Percentiles rank a stretch among this genome's conserved stretches.
phyloP scores from a whole-genome alignment of 2,329 filamentous ascomycete species.

The Trichoderma breve region DNA sequence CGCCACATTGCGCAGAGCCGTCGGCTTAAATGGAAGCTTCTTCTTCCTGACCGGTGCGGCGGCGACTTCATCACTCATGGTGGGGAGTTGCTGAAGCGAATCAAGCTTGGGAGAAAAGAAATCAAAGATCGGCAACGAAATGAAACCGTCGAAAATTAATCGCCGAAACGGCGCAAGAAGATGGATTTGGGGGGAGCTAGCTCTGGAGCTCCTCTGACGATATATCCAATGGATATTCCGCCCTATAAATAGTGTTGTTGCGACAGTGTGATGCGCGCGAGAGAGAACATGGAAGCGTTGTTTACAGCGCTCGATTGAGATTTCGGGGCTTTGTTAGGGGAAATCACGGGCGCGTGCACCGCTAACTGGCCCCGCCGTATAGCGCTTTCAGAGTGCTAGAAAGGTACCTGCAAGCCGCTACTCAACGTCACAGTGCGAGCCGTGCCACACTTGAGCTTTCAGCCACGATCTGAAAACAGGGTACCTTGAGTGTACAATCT shows the following conservation, averaged over 20 bases:
- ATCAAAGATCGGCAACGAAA: neutral
- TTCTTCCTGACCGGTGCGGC: conserved; percentile 33
- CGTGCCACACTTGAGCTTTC: neutral
- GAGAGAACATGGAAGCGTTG: neutral
- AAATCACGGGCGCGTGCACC: conserved; percentile 8
- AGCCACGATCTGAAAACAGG: neutral
- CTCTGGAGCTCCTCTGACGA: neutral
- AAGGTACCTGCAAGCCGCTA: neutral
- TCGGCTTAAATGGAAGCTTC: conserved; percentile 51
- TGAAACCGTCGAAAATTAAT: neutral
- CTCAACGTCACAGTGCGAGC: conserved; percentile 21
- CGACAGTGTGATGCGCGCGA: neutral
- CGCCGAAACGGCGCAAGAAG: neutral
- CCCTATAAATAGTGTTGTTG: neutral
- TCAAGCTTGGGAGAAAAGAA: neutral
- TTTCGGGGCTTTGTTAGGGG: conserved; percentile 13
- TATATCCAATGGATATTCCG: neutral
- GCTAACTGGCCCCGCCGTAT: conserved; percentile 9
- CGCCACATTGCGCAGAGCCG: conserved; percentile 38
- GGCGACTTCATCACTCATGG: conserved; percentile 32
- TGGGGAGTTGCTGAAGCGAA: conserved; percentile 20
- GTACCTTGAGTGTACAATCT: neutral
- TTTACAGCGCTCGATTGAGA: conserved; percentile 9
- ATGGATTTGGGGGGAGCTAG: neutral
- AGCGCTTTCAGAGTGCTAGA: neutral